Conservation (phyloP, 768 basidiomycete genomes). For the Trametopsis cervina region DNA sequence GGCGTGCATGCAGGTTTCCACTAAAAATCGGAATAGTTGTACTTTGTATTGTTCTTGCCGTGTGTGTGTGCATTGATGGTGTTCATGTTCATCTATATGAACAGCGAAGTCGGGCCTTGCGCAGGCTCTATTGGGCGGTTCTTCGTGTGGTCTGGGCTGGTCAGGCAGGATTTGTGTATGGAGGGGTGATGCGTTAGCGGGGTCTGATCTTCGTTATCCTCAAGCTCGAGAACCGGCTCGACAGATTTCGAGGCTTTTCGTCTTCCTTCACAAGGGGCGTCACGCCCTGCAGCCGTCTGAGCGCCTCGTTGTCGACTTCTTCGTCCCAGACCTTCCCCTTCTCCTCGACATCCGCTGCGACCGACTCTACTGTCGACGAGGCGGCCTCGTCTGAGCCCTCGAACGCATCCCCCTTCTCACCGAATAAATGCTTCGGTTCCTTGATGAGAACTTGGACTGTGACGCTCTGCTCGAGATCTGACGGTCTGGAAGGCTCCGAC, state of each 20-base stretch:
- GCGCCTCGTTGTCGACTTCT: constrained; percentile 2
- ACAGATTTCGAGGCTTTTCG: neutral
- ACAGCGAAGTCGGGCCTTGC: no score
- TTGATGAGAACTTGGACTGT: constrained; percentile 3
- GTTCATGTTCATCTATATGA: no score
- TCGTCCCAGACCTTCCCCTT: constrained; percentile 7
- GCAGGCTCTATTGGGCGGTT: no score
- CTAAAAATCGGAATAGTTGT: no score
- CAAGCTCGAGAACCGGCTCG: neutral
- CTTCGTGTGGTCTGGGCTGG: no score
- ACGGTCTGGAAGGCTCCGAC: neutral
- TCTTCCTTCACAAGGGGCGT: neutral
- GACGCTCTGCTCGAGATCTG: neutral
- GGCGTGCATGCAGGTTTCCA: no score
- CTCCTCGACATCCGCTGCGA: neutral
- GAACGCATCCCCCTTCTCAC: neutral
- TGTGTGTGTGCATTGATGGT: no score
- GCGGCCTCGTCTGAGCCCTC: neutral
- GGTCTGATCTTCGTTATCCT: neutral
- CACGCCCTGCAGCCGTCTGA: neutral
- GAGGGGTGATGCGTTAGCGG: neutral
- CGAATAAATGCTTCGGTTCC: constrained; percentile 11
- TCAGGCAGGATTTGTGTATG: neutral
- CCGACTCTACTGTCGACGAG: neutral
- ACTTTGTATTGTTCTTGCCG: no score